These are phyloP conservation scores for Erythrobasidium yunnanense DNA, from an alignment of 768 basidiomycete genomes.

Conservation along the genomic window DNA sequence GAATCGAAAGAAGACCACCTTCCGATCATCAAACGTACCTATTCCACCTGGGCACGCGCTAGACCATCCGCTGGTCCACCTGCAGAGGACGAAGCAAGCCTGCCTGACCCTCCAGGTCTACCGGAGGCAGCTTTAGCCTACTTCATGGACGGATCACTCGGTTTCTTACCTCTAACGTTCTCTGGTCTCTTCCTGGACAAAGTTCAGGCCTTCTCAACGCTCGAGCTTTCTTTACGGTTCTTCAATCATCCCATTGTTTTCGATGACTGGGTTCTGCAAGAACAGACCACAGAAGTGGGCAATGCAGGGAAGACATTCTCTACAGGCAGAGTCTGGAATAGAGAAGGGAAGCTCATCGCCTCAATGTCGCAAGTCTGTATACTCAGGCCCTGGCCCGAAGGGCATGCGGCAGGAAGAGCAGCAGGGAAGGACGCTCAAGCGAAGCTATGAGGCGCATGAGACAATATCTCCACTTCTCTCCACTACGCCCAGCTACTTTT, in stretches of 20 bases:
- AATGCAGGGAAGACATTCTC: slow-evolving; percentile 2
- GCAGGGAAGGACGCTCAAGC: too few relatives aligned
- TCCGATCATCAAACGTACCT: neutral
- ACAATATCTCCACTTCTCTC: too few relatives aligned
- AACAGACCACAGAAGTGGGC: slow-evolving; percentile 21
- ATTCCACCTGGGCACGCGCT: neutral
- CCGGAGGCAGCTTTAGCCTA: neutral
- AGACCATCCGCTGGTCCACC: neutral
- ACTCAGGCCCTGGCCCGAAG: neutral
- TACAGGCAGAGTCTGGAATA: slow-evolving; percentile 13
- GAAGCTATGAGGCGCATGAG: too few relatives aligned
- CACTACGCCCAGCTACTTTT: too few relatives aligned
- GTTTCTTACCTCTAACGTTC: slow-evolving; percentile 13
- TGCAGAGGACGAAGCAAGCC: neutral
- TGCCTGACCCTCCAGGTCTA: neutral
- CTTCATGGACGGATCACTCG: slow-evolving; percentile 19
- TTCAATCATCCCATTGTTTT: neutral
- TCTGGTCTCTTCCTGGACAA: slow-evolving; percentile 8
- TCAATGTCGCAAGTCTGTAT: slow-evolving; percentile 20
- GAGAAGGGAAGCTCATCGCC: slow-evolving; percentile 1
- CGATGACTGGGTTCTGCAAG: slow-evolving; percentile 12
- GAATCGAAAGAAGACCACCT: slow-evolving; percentile 6
- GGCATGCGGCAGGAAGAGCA: too few relatives aligned
- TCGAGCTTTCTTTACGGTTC: slow-evolving; percentile 18
- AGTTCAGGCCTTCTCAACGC: slow-evolving; percentile 5